A percentile compares a stretch with the other conserved stretches of the same genome.
Evolutionary conservation across 2,329 filamentous ascomycete genomes (phyloP).

Genomic region (Scytalidium sp.): DNA sequence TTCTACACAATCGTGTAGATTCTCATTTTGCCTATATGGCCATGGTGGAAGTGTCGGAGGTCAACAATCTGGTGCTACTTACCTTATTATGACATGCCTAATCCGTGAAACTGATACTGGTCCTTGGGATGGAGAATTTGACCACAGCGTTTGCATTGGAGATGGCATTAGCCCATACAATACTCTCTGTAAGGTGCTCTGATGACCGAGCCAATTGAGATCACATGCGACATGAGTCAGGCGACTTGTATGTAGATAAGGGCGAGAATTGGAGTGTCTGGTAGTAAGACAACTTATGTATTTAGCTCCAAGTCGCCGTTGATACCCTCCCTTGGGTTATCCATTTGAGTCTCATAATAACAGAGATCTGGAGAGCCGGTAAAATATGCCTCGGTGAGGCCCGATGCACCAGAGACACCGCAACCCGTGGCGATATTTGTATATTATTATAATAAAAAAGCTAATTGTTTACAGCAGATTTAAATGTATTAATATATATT

Average conservation of each 20-base stretch:
- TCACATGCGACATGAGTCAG: neutral
- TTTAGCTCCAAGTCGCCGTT: neutral
- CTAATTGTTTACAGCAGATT: too few relatives aligned
- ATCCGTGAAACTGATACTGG: neutral
- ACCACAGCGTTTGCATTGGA: conserved; percentile 28
- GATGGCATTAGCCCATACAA: conserved; percentile 32
- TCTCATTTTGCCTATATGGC: too few relatives aligned
- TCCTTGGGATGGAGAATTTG: conserved; percentile 15
- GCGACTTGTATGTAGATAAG: neutral
- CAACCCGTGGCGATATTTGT: too few relatives aligned
- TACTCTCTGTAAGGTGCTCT: conserved; percentile 17
- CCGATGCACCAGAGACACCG: too few relatives aligned
- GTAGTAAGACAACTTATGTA: too few relatives aligned
- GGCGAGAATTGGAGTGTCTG: too few relatives aligned
- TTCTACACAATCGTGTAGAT: too few relatives aligned
- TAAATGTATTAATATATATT: too few relatives aligned
- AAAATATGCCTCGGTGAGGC: too few relatives aligned
- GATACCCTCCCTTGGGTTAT: neutral
- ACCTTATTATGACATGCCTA: neutral
- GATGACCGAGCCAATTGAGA: neutral
- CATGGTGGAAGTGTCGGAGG: too few relatives aligned
- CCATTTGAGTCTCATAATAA: neutral
- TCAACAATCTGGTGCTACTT: too few relatives aligned
- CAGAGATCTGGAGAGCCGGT: neutral
- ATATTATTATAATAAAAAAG: too few relatives aligned